These are phyloP conservation scores for Tolypocladium ophioglossoides DNA, from an alignment of 2,329 filamentous ascomycete species.

Conservation along the genomic window DNA sequence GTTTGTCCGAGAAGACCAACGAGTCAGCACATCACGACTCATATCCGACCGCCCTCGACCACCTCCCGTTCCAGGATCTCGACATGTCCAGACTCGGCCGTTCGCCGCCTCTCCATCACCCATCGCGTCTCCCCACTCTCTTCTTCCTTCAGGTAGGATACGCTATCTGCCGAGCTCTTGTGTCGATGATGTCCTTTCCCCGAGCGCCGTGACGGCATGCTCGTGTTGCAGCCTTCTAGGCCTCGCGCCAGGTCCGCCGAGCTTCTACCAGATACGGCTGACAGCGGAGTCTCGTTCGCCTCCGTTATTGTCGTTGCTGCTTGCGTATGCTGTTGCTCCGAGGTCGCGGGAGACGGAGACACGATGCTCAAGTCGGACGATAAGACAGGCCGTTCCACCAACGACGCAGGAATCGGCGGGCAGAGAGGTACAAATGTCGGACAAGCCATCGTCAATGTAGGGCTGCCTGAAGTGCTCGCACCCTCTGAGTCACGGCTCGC, in stretches of 20 bases:
- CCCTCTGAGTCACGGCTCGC: conserved; percentile 38
- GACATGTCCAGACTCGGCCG: conserved; percentile 52
- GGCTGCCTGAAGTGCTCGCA: conserved; percentile 36
- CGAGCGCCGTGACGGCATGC: conserved; percentile 5
- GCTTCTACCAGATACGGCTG: not conserved
- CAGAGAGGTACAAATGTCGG: conserved; percentile 17
- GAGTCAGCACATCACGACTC: conserved; percentile 1
- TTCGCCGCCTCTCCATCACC: conserved; percentile 59
- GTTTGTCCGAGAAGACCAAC: not conserved
- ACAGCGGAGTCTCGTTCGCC: not conserved
- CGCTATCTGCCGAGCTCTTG: conserved; percentile 53
- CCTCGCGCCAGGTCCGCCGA: not conserved
- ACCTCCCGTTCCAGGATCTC: conserved; percentile 57
- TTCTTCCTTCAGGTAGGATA: conserved; percentile 59
- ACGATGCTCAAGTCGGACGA: not conserved
- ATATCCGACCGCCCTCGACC: conserved; percentile 44
- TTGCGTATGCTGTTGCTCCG: not conserved
- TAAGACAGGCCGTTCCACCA: not conserved
- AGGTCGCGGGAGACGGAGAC: not conserved
- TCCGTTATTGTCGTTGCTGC: not conserved
- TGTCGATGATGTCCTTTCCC: conserved; percentile 38
- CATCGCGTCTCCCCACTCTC: conserved; percentile 49
- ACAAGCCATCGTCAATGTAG: conserved; percentile 35
- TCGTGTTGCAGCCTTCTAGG: conserved; percentile 5
- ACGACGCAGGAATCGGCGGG: conserved; percentile 3